Percentiles rank a stretch among this genome's conserved stretches.
phyloP scores from a whole-genome alignment of 148 eudicot species.

The Chenopodium quinoa region DNA sequence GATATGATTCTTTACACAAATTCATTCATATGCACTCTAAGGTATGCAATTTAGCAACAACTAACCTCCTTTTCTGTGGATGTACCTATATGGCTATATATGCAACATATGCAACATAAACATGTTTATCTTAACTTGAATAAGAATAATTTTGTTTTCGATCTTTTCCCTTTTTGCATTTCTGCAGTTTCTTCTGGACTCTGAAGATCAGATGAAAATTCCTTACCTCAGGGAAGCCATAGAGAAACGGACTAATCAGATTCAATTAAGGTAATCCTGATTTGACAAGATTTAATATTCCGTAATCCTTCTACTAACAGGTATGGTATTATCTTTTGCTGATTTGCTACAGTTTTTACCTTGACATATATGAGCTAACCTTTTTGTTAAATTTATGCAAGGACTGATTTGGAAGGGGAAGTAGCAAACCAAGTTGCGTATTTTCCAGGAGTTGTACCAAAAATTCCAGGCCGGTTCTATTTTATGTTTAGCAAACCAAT shows the following conservation, averaged over 20 bases:
- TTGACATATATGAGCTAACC: neutral
- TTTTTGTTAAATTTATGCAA: conserved; percentile 2
- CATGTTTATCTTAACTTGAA: neutral
- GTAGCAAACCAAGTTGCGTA: conserved; percentile 47
- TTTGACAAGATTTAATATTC: neutral
- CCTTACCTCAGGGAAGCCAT: conserved; percentile 40
- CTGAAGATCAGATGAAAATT: conserved; percentile 53
- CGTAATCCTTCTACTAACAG: no score
- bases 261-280: conserved; percentile 39
- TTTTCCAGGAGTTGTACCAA: conserved; percentile 47
- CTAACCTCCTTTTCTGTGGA: no score
- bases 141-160: neutral
- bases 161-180: neutral
- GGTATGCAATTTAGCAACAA: neutral
- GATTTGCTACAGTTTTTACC: no score
- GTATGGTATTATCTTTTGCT: no score
- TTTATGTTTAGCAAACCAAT: conserved; percentile 60
- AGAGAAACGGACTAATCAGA: conserved; percentile 22
- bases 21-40: neutral
- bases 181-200: conserved; percentile 46
- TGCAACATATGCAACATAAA: neutral
- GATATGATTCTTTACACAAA: neutral
- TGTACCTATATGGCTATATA: no score
- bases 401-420: conserved; percentile 48
- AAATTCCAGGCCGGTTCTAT: conserved; percentile 58